Percentiles rank a stretch among this genome's conserved stretches.
Evolutionary conservation across 352 stramenopile genomes (phyloP).

Genomic region (Paralagenidium karlingii): DNA sequence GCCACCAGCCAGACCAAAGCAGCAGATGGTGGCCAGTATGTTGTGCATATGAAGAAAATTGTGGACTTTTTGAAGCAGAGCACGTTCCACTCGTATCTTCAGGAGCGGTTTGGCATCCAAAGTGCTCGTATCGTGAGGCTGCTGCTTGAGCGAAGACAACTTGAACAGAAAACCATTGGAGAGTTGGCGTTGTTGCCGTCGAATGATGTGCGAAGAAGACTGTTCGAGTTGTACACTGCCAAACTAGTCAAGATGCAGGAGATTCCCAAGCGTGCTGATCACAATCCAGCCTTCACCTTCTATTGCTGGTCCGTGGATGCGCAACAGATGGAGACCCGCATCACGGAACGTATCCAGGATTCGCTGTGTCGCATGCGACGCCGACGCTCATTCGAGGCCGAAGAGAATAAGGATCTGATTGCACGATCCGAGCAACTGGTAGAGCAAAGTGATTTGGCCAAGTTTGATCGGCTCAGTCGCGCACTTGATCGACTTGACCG

Average conservation of each 20-base stretch:
- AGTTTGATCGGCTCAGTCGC: constrained; percentile 79
- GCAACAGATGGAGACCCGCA: constrained; percentile 36
- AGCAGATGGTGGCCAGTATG: constrained; percentile 76
- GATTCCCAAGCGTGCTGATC: constrained; percentile 77
- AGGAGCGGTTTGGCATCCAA: constrained; percentile 66
- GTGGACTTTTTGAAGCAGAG: constrained; percentile 61
- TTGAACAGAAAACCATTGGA: constrained; percentile 79
- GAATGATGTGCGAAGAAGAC: constrained; percentile 61
- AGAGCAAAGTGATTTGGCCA: constrained; percentile 71
- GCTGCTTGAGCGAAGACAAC: constrained; percentile 75
- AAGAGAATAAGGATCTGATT: constrained; percentile 83
- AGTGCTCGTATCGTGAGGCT: constrained; percentile 78
- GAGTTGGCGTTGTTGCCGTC: constrained; percentile 73
- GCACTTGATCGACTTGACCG: constrained; percentile 76
- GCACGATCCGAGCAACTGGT: constrained; percentile 78
- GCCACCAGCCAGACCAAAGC: constrained; percentile 25
- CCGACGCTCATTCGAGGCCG: constrained; percentile 58
- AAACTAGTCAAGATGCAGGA: constrained; percentile 74
- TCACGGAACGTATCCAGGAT: constrained; percentile 54
- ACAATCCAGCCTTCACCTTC: constrained; percentile 82
- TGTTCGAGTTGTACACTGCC: constrained; percentile 73
- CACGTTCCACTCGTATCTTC: constrained; percentile 68
- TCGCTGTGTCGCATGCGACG: constrained; percentile 58
- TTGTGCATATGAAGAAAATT: constrained; percentile 86
- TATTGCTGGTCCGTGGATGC: constrained; percentile 80